Conservation (phyloP, 805 yeast genomes). For the Debaryomyces prosopidis region DNA sequence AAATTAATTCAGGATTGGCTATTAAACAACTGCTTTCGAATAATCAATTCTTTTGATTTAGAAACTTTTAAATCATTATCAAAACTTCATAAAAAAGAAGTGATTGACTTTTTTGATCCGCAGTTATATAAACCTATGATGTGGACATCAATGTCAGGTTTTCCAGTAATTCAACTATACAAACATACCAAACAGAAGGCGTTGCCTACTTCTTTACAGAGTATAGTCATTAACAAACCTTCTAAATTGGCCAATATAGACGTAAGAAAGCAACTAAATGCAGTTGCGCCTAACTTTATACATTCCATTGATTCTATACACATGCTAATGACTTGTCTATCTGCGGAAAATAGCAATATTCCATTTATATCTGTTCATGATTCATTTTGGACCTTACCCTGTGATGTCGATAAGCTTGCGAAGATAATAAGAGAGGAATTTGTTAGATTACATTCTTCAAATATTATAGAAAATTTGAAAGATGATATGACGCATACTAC, state of each 20-base stretch:
- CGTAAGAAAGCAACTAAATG: constrained; percentile 31
- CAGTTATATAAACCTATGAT: constrained; percentile 33
- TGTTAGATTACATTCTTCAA: constrained; percentile 30
- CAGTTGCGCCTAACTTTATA: constrained; percentile 44
- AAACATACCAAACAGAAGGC: constrained; percentile 11
- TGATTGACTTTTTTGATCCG: constrained; percentile 19
- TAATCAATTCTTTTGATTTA: constrained; percentile 25
- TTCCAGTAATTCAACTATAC: constrained; percentile 43
- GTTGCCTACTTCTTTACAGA: constrained; percentile 24
- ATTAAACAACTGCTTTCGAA: constrained; percentile 27
- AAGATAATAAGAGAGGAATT: constrained; percentile 33
- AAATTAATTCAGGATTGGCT: constrained; percentile 37
- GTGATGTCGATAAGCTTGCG: constrained; percentile 27
- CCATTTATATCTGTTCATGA: constrained; percentile 44
- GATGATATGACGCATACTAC: constrained; percentile 26
- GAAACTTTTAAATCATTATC: constrained; percentile 10
- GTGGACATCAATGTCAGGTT: constrained; percentile 43
- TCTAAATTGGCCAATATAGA: constrained; percentile 24
- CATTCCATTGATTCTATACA: constrained; percentile 45
- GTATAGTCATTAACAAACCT: constrained; percentile 15
- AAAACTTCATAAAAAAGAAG: background rate
- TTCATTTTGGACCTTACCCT: constrained; percentile 44
- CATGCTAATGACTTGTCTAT: constrained; percentile 34
- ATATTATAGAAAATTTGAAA: constrained; percentile 24
- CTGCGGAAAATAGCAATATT: constrained; percentile 17